Evolutionary conservation across 2,329 filamentous ascomycete genomes (phyloP), one percentile per base, ranked within the genome.

Genomic region (Periconia sp.): DNA sequence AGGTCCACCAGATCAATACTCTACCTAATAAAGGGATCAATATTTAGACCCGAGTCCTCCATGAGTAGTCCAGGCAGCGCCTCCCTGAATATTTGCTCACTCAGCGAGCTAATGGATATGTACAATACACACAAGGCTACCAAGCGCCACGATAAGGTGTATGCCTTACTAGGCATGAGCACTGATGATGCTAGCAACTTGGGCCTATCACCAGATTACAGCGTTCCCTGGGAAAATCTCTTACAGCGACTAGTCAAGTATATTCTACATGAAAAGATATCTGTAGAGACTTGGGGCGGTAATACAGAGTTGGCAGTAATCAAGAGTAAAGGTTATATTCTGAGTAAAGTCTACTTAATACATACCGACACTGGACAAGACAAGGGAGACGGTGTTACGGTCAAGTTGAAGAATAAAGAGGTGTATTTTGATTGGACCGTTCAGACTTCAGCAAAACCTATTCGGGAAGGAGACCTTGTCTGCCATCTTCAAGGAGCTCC

Each of bases 31-130:
- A 46, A 46, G 16, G 40, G 32, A 41, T 42, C 53, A 36, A 57
- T 50, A 21, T 54, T 57, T 30, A 31, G 51, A 34, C 44, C 46
- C 26, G 39, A 28, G 17, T 39, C 16, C 21, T 13, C 26, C 11
- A 39, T 37, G 4, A 40, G 34, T 13, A 40, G 36, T 16, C 40
- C 36, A 24, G 44, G 35, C 23, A 36, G 25, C 26, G 10, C n/a
- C 32, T 48, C 43, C 15, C 32, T 46, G 25, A 30, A 36, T 21
- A 52, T 52, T 32, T 42, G 43, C 24, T 18, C 53, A 25, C 41
- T 57, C 31, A 44, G 43, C 21, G 48, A 54, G 37, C 45, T 56
- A 25, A 18, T 54, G 1, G 47, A 56, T 38, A 56, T 56, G 50
- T 53, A 52, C 31, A 40, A 50, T 38, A 30, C 36, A 15, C 43